Evolutionary conservation across 345 rosid genomes (phyloP), one percentile per base, ranked within the genome.

Genomic region (Raphanus sativus): DNA sequence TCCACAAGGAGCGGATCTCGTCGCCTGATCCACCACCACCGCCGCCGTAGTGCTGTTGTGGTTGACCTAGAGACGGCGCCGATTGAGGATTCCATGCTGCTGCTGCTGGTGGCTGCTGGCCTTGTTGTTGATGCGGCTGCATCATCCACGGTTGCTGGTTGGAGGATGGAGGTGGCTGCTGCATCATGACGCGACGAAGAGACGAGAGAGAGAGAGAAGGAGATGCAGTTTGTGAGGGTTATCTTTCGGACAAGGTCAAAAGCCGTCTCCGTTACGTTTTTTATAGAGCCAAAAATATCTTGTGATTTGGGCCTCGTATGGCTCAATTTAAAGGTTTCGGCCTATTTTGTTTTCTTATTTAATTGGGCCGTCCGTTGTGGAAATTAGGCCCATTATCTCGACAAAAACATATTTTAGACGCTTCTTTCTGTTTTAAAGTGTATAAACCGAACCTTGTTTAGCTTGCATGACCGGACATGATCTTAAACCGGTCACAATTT

Each of bases 1-100:
- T 91, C 99, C 98, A 95, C 73, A 95, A 79, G 10, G 97, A 89
- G 78, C 86, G 87, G 81, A 91, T 80, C 84, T 90, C 97, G 8
- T 75, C 81, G 0, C 77, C 62, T 5, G 81, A 78, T 67, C 81
- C 84, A 11, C 73, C 83, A 16, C 69, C 84, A 61, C 81, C 84
- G 11, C 73, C 83, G 21, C 69, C 84, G 64, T 85, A 85, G 50
- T 80, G 83, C 75, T 75, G 87, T 24, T 11, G 50, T 4, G 52
- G 55, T 50, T 87, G 91, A 28, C 85, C 36, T 3, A 93, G 89
- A 28, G 87, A 85, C 17, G 90, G 91, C 9, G 89, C 93, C 0
- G 90, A 89, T 71, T 87, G 95, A 4, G 89, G 96, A 26, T 86
- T 82, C 97, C 97, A 94, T 2, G 86, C 92, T n/a, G 88, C 79